Conservation (phyloP, 208 protist genomes). For the Trypanosoma grayi region DNA sequence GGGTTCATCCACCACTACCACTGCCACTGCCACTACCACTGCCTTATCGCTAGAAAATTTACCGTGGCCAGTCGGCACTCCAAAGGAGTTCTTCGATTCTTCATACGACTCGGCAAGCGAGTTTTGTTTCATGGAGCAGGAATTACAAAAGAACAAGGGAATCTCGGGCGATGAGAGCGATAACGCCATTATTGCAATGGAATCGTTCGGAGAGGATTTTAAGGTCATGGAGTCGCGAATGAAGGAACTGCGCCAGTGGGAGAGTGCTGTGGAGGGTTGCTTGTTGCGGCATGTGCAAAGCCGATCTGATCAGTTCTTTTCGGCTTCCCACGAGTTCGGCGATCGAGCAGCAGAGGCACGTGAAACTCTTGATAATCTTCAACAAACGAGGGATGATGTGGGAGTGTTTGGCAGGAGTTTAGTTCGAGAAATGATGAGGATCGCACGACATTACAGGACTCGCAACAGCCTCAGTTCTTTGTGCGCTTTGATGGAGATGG, state of each 20-base stretch:
- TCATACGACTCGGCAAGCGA: slow-evolving; percentile 16
- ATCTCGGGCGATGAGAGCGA: background rate
- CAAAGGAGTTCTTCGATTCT: slow-evolving; percentile 50
- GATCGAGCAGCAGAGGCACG: slow-evolving; percentile 51
- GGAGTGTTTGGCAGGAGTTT: slow-evolving; percentile 36
- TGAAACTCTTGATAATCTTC: slow-evolving; percentile 41
- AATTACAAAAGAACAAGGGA: slow-evolving; percentile 1
- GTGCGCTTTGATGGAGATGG: slow-evolving; percentile 25
- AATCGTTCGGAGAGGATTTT: slow-evolving; percentile 66
- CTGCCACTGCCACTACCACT: no score
- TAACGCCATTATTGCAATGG: slow-evolving; percentile 15
- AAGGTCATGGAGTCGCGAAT: slow-evolving; percentile 63
- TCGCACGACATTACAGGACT: slow-evolving; percentile 63
- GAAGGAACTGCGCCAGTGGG: slow-evolving; percentile 69
- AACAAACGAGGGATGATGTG: slow-evolving; percentile 35
- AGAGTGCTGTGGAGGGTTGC: slow-evolving; percentile 68
- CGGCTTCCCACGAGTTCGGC: slow-evolving; percentile 57
- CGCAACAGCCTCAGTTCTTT: slow-evolving; percentile 57
- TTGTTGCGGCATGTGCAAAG: slow-evolving; percentile 82
- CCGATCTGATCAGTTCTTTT: slow-evolving; percentile 84
- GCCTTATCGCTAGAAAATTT: slow-evolving; percentile 25
- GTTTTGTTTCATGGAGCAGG: slow-evolving; percentile 12
- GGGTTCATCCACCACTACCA: background rate
- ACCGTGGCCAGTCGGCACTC: slow-evolving; percentile 61
- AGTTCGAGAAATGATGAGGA: slow-evolving; percentile 60